These are phyloP conservation scores for Chenopodium suecicum DNA, from an alignment of 148 eudicot genomes.

Conservation along the genomic window DNA sequence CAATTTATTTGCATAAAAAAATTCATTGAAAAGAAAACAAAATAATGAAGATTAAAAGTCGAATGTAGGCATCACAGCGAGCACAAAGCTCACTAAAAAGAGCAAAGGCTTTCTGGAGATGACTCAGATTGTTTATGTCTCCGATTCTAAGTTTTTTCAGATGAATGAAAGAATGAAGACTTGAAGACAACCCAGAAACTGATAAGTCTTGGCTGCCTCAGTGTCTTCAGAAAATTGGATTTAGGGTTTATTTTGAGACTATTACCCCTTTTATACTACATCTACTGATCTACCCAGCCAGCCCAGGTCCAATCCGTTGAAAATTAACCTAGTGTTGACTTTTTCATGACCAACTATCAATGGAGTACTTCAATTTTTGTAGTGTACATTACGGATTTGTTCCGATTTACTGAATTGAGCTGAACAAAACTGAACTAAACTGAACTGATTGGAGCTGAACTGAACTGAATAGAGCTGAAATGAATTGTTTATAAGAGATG, in stretches of 20 bases:
- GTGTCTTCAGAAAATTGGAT: slow-evolving; percentile 17
- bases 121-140: slow-evolving; percentile 9
- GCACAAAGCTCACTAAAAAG: slow-evolving; percentile 11
- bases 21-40: no score
- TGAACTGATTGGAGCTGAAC: no score
- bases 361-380: no score
- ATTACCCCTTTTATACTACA: background rate
- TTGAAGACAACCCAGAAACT: slow-evolving; percentile 15
- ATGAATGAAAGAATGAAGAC: background rate
- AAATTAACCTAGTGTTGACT: no score
- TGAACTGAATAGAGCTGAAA: no score
- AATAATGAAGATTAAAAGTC: background rate
- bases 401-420: no score
- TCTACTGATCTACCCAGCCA: background rate
- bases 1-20: background rate
- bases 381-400: no score
- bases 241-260: slow-evolving; percentile 8
- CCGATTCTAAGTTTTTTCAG: background rate
- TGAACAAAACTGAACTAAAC: no score
- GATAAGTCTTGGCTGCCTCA: slow-evolving; percentile 21
- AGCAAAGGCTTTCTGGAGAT: slow-evolving; percentile 34
- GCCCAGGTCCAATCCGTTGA: no score
- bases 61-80: slow-evolving; percentile 33
- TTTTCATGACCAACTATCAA: no score
- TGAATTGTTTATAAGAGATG: no score